These are phyloP conservation scores for Zygosaccharomyces bailii DNA, from an alignment of 805 yeast species.

Conservation along the genomic window DNA sequence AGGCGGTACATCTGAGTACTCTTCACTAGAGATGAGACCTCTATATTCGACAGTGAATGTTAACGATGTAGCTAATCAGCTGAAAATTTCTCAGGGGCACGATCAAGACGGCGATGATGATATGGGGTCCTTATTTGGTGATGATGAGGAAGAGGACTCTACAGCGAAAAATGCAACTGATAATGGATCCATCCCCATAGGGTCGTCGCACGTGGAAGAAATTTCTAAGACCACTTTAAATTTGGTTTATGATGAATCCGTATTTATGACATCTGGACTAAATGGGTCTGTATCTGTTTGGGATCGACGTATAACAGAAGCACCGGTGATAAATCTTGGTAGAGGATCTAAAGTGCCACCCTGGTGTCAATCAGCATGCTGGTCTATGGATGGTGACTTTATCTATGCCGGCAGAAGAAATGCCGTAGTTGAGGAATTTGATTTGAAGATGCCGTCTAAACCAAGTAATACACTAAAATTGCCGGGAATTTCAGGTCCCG, in stretches of 20 bases:
- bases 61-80: constrained; percentile 22
- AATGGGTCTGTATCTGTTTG: constrained; percentile 80
- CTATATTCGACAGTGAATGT: constrained; percentile 45
- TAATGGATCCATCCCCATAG: constrained; percentile 8
- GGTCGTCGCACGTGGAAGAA: constrained; percentile 17
- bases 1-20: constrained; percentile 73
- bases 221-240: constrained; percentile 27
- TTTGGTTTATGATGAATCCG: constrained; percentile 40
- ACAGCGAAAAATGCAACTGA: constrained; percentile 14
- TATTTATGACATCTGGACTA: constrained; percentile 75
- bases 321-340: constrained; percentile 45
- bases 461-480: constrained; percentile 62
- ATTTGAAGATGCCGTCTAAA: constrained; percentile 54
- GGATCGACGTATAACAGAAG: constrained; percentile 59
- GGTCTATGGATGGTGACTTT: constrained; percentile 80
- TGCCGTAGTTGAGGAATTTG: constrained; percentile 75
- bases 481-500: constrained; percentile 89
- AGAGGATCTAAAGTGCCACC: constrained; percentile 76
- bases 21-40: constrained; percentile 71
- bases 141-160: constrained; percentile 41
- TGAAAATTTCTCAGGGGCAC: constrained; percentile 25
- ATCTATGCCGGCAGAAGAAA: constrained; percentile 87
- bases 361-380: constrained; percentile 87
- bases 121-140: constrained; percentile 58
- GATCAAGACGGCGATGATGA: constrained; percentile 40